Conservation (phyloP, 495 filamentous ascomycete genomes). For the Jackrogersella minutella region DNA sequence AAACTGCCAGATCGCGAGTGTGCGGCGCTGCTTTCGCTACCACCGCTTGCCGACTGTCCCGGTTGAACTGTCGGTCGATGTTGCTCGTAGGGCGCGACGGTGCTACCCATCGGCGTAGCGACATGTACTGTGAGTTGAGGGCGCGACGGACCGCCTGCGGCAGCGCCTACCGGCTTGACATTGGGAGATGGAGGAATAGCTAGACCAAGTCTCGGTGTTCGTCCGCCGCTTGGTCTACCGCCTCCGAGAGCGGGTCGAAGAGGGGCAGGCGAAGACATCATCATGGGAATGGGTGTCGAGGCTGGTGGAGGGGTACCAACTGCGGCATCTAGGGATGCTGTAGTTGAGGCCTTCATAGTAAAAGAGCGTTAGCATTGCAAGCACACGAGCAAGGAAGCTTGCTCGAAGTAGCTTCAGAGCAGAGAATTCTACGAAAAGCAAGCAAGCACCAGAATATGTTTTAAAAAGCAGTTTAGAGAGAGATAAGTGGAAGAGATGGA, state of each 20-base stretch:
- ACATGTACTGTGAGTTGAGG: constrained; percentile 73
- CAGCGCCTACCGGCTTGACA: constrained; percentile 69
- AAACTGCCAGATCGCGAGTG: constrained; percentile 80
- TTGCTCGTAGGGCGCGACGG: constrained; percentile 68
- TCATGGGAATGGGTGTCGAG: constrained; percentile 60
- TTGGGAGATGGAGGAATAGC: constrained; percentile 87
- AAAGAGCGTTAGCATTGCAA: constrained; percentile 44
- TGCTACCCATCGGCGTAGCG: constrained; percentile 84
- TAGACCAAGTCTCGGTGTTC: constrained; percentile 81
- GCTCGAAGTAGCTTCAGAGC: neutral
- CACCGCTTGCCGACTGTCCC: constrained; percentile 70
- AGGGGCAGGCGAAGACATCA: constrained; percentile 78
- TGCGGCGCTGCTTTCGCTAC: constrained; percentile 69
- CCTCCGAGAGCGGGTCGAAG: constrained; percentile 86
- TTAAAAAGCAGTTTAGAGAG: neutral
- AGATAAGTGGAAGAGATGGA: neutral
- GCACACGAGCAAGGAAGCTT: constrained; percentile 27
- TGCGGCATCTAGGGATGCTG: constrained; percentile 36
- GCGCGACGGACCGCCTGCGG: constrained; percentile 43
- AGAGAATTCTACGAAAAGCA: neutral
- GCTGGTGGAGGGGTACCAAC: constrained; percentile 42
- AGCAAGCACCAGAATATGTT: neutral
- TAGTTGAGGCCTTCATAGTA: constrained; percentile 43
- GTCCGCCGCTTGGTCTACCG: constrained; percentile 67
- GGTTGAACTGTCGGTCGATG: constrained; percentile 53